These are phyloP conservation scores for Lactarius trivialis DNA, from an alignment of 768 basidiomycete genomes.

Conservation along the genomic window DNA sequence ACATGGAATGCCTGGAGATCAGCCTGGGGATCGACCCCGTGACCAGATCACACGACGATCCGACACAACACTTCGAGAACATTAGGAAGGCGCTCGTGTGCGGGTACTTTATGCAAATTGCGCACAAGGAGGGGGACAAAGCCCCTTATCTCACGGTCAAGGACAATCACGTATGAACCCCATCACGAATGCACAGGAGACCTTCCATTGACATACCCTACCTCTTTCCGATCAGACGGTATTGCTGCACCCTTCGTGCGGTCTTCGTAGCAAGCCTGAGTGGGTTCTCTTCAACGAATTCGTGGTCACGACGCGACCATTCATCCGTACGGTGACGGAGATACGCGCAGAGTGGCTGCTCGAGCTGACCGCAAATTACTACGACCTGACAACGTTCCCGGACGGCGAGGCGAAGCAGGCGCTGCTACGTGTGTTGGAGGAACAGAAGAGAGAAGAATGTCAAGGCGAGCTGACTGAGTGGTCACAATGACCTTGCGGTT, in stretches of 20 bases:
- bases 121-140: conserved; percentile 90
- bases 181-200: too few species aligned
- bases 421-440: conserved; percentile 12
- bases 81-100: conserved; percentile 81
- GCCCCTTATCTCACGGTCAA: conserved; percentile 85
- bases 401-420: conserved; percentile 68
- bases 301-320: conserved; percentile 81
- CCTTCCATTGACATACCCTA: background rate
- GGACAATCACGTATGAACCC: conserved; percentile 74
- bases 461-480: background rate
- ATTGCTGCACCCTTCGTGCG: conserved; percentile 78
- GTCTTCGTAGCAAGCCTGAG: conserved; percentile 79
- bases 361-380: conserved; percentile 61
- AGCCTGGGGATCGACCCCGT: conserved; percentile 71
- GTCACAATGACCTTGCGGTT: too few species aligned
- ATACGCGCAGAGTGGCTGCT: conserved; percentile 79
- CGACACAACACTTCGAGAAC: conserved; percentile 46
- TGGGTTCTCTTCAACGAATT: conserved; percentile 96
- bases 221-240: conserved; percentile 45
- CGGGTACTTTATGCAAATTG: conserved; percentile 98
- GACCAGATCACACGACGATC: conserved; percentile 55
- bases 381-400: conserved; percentile 56
- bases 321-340: conserved; percentile 91
- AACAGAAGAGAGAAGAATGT: background rate
- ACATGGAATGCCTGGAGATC: too few species aligned